Evolutionary conservation across 1,139 yeast genomes (phyloP).

Genomic region (Zygosaccharomyces pseudobailii): DNA sequence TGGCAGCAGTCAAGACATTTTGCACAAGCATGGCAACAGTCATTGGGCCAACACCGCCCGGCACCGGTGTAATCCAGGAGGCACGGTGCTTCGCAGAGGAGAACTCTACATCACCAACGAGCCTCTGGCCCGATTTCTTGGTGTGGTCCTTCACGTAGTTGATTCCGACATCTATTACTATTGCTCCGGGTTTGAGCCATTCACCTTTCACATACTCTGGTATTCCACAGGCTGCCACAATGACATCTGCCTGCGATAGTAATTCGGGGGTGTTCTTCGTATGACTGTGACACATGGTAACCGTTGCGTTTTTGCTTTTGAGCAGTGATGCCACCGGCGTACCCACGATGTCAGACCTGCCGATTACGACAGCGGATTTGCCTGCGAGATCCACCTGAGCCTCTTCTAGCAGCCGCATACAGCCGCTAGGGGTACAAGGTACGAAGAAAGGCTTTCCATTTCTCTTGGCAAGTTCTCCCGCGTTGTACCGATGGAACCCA

Average conservation of each 20-base stretch:
- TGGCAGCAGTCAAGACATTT: slow-evolving; percentile 64
- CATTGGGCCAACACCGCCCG: slow-evolving; percentile 91
- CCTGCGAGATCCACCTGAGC: slow-evolving; percentile 58
- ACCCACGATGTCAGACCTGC: slow-evolving; percentile 80
- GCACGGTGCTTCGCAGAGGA: slow-evolving; percentile 53
- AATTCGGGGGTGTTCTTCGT: slow-evolving; percentile 49
- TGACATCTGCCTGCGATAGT: slow-evolving; percentile 61
- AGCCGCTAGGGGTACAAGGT: slow-evolving; percentile 81
- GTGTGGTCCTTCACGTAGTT: slow-evolving; percentile 62
- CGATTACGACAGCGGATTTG: slow-evolving; percentile 70
- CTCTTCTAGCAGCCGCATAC: slow-evolving; percentile 60
- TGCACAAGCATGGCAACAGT: slow-evolving; percentile 78
- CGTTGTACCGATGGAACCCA: slow-evolving; percentile 70
- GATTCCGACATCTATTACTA: slow-evolving; percentile 76
- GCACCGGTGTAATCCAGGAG: slow-evolving; percentile 70
- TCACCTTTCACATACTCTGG: slow-evolving; percentile 68
- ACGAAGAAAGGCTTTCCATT: slow-evolving; percentile 67
- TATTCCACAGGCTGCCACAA: slow-evolving; percentile 72
- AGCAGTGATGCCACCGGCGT: slow-evolving; percentile 72
- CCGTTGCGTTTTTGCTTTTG: slow-evolving; percentile 70
- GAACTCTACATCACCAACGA: slow-evolving; percentile 77
- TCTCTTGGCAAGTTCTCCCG: slow-evolving; percentile 70
- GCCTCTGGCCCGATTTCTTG: slow-evolving; percentile 58
- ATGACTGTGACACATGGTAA: slow-evolving; percentile 64
- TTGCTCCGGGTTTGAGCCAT: slow-evolving; percentile 64